Percentiles rank a stretch among this genome's conserved stretches.
Evolutionary conservation across 2,329 filamentous ascomycete species (phyloP).

Genomic region (Aspergillus chevalieri): DNA sequence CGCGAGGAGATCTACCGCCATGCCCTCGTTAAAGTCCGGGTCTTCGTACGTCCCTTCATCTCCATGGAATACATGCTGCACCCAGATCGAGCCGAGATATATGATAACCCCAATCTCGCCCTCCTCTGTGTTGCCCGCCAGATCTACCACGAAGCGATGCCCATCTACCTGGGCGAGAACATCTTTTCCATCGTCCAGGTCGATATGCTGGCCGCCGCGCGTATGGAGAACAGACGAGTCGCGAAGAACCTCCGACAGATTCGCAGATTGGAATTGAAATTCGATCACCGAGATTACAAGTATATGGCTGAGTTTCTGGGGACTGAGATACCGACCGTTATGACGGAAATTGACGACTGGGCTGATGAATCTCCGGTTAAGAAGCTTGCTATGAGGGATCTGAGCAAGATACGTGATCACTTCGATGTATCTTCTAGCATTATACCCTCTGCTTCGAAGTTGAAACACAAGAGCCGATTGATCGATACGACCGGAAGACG

Average conservation of each 20-base stretch:
- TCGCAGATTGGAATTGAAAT: slow-evolving; percentile 14
- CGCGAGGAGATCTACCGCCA: slow-evolving; percentile 14
- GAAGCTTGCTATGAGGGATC: neutral
- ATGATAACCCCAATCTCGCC: slow-evolving; percentile 11
- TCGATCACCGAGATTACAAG: slow-evolving; percentile 14
- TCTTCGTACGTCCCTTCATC: slow-evolving; percentile 16
- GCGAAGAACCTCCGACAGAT: slow-evolving; percentile 9
- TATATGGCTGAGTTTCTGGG: slow-evolving; percentile 9
- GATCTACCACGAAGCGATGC: slow-evolving; percentile 13
- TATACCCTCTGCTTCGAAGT: neutral
- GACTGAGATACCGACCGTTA: slow-evolving; percentile 1
- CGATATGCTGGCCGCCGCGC: slow-evolving; percentile 9
- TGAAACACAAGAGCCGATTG: neutral
- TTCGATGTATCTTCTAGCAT: neutral
- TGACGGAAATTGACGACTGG: neutral
- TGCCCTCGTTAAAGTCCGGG: slow-evolving; percentile 8
- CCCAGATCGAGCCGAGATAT: slow-evolving; percentile 1
- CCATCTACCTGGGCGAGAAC: slow-evolving; percentile 16
- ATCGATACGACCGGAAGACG: neutral
- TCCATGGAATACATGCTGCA: slow-evolving; percentile 8
- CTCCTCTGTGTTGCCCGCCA: slow-evolving; percentile 11
- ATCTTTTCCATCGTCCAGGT: slow-evolving; percentile 16
- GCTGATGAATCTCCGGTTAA: neutral
- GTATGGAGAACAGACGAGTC: slow-evolving; percentile 6
- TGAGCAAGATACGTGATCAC: neutral